Evolutionary conservation across 495 filamentous ascomycete genomes (phyloP).

Genomic region (Mycothermus thermophilus): DNA sequence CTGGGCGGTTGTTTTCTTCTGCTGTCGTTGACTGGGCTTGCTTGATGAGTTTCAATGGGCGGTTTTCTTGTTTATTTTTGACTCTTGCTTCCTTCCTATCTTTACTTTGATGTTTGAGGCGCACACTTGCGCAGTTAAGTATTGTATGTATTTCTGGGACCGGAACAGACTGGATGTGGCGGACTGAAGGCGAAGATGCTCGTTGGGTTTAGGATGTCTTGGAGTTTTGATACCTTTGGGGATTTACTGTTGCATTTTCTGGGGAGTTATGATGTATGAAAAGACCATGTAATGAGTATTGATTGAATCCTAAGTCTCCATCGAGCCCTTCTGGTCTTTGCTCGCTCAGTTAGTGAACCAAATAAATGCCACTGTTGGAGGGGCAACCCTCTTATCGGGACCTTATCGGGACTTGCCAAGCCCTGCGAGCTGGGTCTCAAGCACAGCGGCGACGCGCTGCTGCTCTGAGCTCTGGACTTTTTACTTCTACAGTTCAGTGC

Average conservation of each 20-base stretch:
- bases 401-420: conserved; percentile 4
- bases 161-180: no score
- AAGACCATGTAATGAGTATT: neutral
- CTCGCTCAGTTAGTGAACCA: neutral
- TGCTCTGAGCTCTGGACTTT: no score
- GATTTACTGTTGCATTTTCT: neutral
- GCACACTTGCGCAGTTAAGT: neutral
- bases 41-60: no score
- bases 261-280: no score
- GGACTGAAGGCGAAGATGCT: no score
- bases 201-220: neutral
- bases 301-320: conserved; percentile 1
- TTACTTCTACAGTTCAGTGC: no score
- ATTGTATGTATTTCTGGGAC: neutral
- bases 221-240: neutral
- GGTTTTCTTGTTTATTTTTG: neutral
- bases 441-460: no score
- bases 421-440: conserved; percentile 2
- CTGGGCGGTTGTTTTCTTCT: no score
- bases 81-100: neutral
- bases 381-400: conserved; percentile 19
- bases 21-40: no score
- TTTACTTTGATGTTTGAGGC: neutral
- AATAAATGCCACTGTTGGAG: no score
- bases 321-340: neutral